A percentile compares a stretch with the other conserved stretches of the same genome.
Conservation (phyloP, 164 flowering plant genomes). For the Cinnamomum chago region DNA sequence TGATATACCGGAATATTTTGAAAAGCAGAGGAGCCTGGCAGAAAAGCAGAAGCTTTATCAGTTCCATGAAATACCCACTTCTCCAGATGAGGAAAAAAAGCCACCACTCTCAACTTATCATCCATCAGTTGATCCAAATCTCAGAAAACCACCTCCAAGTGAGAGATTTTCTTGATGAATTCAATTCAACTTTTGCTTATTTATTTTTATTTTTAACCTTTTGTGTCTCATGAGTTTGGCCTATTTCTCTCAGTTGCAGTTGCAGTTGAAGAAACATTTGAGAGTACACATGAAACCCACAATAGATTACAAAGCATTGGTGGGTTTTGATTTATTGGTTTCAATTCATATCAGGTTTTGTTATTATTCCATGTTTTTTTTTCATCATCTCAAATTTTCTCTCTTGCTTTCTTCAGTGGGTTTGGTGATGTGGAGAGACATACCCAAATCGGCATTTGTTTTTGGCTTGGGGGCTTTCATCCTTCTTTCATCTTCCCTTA, state of each 20-base stretch:
- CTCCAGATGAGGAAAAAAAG: conserved; percentile 12
- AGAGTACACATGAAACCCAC: conserved; percentile 30
- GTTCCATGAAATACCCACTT: neutral
- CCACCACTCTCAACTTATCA: conserved; percentile 2
- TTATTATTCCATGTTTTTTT: neutral
- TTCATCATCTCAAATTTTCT: neutral
- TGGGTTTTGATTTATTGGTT: conserved; percentile 25
- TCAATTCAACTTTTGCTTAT: neutral
- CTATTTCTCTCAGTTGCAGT: conserved; percentile 19
- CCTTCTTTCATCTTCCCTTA: conserved; percentile 57
- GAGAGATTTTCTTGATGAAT: conserved; percentile 10
- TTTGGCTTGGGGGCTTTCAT: conserved; percentile 73
- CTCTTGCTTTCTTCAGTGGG: conserved; percentile 43
- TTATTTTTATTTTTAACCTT: neutral
- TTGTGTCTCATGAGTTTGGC: neutral
- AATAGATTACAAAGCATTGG: conserved; percentile 59
- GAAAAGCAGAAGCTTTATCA: conserved; percentile 3
- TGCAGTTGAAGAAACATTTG: conserved; percentile 7
- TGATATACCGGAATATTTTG: neutral
- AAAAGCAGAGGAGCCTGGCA: neutral
- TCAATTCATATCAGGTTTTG: neutral
- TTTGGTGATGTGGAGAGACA: conserved; percentile 90
- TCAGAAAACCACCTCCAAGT: conserved; percentile 27
- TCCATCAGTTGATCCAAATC: conserved; percentile 14
- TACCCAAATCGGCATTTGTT: conserved; percentile 64